Evolutionary conservation across 1,139 yeast genomes (phyloP).

Genomic region (Saccharomyces hybrid): DNA sequence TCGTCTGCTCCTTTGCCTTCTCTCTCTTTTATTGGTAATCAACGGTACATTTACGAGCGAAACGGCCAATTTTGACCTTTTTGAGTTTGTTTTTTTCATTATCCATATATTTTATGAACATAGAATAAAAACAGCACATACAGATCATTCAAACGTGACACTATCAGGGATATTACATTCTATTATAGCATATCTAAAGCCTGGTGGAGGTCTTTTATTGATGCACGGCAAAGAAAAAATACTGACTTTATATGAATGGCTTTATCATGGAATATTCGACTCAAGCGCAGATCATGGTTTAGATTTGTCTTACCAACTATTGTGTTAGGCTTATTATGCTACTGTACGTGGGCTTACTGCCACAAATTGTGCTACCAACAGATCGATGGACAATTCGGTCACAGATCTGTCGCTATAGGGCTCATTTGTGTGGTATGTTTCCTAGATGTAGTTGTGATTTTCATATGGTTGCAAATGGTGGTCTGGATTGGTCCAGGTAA

Average conservation of each 20-base stretch:
- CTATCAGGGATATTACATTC: not conserved
- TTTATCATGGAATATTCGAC: slow-evolving; percentile 3
- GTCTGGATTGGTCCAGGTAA: slow-evolving; percentile 22
- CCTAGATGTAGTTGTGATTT: slow-evolving; percentile 11
- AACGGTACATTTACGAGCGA: not conserved
- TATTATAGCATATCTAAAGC: not conserved
- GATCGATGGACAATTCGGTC: slow-evolving; percentile 11
- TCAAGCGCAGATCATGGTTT: slow-evolving; percentile 6
- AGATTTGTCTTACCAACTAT: slow-evolving; percentile 12
- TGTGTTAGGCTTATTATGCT: slow-evolving; percentile 13
- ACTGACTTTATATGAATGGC: slow-evolving; percentile 2
- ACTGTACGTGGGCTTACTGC: slow-evolving; percentile 26
- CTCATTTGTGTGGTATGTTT: slow-evolving; percentile 15
- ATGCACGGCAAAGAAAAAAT: not conserved
- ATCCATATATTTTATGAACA: not conserved
- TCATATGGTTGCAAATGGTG: slow-evolving; percentile 21
- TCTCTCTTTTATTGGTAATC: not conserved
- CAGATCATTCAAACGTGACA: not conserved
- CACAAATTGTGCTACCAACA: slow-evolving; percentile 24
- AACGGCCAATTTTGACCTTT: not conserved
- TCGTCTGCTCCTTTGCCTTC: not conserved
- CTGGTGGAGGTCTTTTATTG: not conserved
- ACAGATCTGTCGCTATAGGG: slow-evolving; percentile 19
- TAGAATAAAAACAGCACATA: not conserved
- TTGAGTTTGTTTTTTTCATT: not conserved